Conservation (phyloP, 306 rosid species). For the Rubus idaeus region DNA sequence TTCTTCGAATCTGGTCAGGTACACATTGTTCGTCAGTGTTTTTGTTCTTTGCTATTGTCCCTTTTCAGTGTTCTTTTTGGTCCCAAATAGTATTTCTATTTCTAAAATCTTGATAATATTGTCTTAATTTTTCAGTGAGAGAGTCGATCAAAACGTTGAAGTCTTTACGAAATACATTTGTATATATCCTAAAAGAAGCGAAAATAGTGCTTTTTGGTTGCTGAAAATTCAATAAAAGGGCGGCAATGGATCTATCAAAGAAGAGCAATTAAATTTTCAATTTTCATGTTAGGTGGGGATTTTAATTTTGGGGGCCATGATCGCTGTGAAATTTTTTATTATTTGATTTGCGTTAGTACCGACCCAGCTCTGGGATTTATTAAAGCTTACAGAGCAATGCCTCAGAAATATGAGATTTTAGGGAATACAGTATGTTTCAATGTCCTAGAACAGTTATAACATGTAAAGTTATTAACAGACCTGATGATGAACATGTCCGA, state of each 20-base stretch:
- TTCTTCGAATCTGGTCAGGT: background rate
- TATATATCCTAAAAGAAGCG: background rate
- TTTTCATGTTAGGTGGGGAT: background rate
- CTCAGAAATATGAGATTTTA: background rate
- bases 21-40: background rate
- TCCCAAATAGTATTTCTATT: no score
- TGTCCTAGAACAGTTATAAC: no score
- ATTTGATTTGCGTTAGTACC: background rate
- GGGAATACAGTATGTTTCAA: no score
- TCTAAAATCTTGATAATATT: no score
- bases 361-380: background rate
- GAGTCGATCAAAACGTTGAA: no score
- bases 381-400: no score
- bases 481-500: no score
- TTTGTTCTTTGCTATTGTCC: background rate
- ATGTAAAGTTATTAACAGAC: no score
- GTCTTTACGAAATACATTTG: no score
- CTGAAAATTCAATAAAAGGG: no score
- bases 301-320: background rate
- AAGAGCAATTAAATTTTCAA: background rate
- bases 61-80: no score
- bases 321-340: background rate
- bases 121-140: background rate
- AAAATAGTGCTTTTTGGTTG: background rate
- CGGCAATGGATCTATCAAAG: background rate